A percentile compares a stretch with the other conserved stretches of the same genome.
These are phyloP conservation scores for Sporobolomyces phaffii DNA, from an alignment of 768 basidiomycete species.

Conservation along the genomic window DNA sequence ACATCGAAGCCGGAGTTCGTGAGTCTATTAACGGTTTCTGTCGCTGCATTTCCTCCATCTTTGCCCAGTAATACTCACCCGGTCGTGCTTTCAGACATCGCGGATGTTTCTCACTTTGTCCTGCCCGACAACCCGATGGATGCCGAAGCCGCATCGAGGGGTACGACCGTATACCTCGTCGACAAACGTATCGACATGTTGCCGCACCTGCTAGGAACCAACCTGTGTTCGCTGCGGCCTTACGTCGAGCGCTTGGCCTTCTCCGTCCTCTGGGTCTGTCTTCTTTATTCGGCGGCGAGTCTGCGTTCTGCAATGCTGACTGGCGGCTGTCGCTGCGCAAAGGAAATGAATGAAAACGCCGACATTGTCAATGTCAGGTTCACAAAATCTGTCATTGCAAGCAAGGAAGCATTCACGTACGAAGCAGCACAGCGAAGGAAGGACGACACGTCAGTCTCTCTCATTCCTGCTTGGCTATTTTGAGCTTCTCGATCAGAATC, in stretches of 20 bases:
- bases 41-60: too few species aligned
- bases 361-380: constrained; percentile 86
- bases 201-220: constrained; percentile 85
- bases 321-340: not conserved
- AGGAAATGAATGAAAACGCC: constrained; percentile 86
- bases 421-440: constrained; percentile 90
- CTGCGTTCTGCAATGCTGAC: not conserved
- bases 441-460: constrained; percentile 68
- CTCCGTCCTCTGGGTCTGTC: constrained; percentile 81
- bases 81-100: constrained; percentile 65
- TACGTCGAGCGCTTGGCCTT: constrained; percentile 92
- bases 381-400: constrained; percentile 92
- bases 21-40: constrained; percentile 51
- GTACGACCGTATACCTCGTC: constrained; percentile 95
- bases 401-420: constrained; percentile 94
- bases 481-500: not conserved
- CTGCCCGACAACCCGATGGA: constrained; percentile 92
- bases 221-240: constrained; percentile 85
- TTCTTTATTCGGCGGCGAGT: not conserved
- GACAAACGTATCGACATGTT: constrained; percentile 99
- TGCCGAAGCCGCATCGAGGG: constrained; percentile 84
- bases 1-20: constrained; percentile 97
- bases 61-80: too few species aligned
- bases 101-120: constrained; percentile 96
- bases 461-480: not conserved